Evolutionary conservation across 164 flowering plant genomes (phyloP), one percentile per base, ranked within the genome.

Genomic region (Aristolochia fimbriata): DNA sequence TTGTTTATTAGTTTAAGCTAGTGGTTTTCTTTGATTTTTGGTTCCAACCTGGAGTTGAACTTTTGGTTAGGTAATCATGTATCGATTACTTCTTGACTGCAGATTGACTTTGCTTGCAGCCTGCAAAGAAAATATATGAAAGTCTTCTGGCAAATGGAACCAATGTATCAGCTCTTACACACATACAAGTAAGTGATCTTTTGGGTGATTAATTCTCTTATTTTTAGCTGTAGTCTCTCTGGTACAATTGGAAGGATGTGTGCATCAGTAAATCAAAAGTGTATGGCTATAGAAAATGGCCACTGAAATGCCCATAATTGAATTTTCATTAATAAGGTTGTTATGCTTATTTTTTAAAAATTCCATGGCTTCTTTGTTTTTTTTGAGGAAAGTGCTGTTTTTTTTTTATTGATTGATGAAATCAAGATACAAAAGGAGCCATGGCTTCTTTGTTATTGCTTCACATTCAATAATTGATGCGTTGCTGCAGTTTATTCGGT

Each of bases 61-160:
- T 47, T 4, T 22, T 52, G 56, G 6, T 37, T 52, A 23, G 30
- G 30, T 23, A 23, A 52, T 52, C 27, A 19, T 19, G 7, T 21
- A 20, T 21, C 0, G 24, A 37, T 3, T 37, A 37, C 43, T 37
- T 37, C 17, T 65, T 60, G 21, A n/a, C 47, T 43, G 21, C 59
- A 33, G 61, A 47, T 59, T 63, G 58, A 27, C 61, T 22, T 65
- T 69, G 59, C n/a, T 21, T 80, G 80, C 85, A 92, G 96, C 67
- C 96, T 56, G 88, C 98, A 23, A 92, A 84, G 74, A 84, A 79
- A 72, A 73, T 87, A 66, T 92, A 87, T 73, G 98, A 92, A 76
- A 78, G 86, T 68, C 82, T 89, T 67, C 60, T 89, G 63, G 82
- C 82, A 16, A 86, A 88, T 72, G 80, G 82, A 33, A 78, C 60